Evolutionary conservation across 441 rosid species (phyloP).

Genomic region (Populus hybrid): DNA sequence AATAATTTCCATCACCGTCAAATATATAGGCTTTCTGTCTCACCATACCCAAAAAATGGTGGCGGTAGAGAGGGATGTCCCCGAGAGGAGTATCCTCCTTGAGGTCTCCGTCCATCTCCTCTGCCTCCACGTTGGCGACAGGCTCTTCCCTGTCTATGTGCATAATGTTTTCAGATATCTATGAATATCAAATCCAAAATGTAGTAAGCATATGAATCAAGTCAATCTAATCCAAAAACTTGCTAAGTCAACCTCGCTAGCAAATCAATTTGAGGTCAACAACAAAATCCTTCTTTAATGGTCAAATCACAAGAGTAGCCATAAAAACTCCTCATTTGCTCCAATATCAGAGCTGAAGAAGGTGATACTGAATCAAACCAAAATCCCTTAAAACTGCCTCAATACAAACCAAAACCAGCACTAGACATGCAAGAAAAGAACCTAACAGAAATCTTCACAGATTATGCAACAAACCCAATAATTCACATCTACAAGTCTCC

Average conservation of each 20-base stretch:
- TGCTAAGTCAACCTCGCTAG: background rate
- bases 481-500: conserved; percentile 1
- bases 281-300: background rate
- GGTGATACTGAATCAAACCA: background rate
- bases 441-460: conserved; percentile 13
- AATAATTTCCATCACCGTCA: conserved; percentile 73
- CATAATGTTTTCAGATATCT: conserved; percentile 32
- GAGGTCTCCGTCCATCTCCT: conserved; percentile 44
- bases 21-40: conserved; percentile 79
- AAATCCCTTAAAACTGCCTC: background rate
- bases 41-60: conserved; percentile 62
- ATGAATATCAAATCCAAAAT: conserved; percentile 11
- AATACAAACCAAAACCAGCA: conserved; percentile 5
- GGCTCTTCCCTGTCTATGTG: conserved; percentile 41
- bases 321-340: background rate
- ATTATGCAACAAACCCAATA: conserved; percentile 5
- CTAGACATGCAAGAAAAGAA: conserved; percentile 1
- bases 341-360: background rate
- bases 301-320: background rate
- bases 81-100: conserved; percentile 25
- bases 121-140: conserved; percentile 38
- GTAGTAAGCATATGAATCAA: background rate
- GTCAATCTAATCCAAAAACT: conserved; percentile 4
- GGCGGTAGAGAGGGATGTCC: conserved; percentile 18
- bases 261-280: background rate